A percentile compares a stretch with the other conserved stretches of the same genome.
Conservation (phyloP, 2,329 filamentous ascomycete species). For the Aspergillus sp. region DNA sequence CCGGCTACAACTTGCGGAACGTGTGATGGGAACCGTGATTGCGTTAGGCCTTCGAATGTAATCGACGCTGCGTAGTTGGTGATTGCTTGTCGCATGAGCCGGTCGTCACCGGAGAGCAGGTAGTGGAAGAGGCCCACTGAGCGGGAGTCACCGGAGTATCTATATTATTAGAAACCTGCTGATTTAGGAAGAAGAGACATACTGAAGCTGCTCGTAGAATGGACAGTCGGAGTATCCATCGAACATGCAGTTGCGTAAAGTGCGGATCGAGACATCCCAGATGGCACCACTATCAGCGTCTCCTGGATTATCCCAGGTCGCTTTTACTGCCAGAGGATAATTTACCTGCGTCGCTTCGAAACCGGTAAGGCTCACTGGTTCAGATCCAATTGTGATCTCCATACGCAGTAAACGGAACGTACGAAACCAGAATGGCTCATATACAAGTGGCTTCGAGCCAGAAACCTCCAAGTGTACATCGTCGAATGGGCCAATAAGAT, state of each 20-base stretch:
- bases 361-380: constrained; percentile 23
- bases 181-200: no score
- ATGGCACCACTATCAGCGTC: constrained; percentile 21
- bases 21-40: constrained; percentile 32
- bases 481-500: constrained; percentile 41
- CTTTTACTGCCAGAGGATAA: constrained; percentile 38
- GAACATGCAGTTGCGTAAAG: constrained; percentile 37
- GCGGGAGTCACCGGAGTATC: constrained; percentile 28
- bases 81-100: constrained; percentile 34
- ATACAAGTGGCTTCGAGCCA: constrained; percentile 12
- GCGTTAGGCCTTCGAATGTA: constrained; percentile 28
- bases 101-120: constrained; percentile 33
- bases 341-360: constrained; percentile 36
- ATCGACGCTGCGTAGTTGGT: constrained; percentile 31
- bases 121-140: constrained; percentile 33
- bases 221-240: constrained; percentile 38
- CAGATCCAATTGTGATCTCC: constrained; percentile 25
- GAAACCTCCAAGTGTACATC: constrained; percentile 30
- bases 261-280: constrained; percentile 34
- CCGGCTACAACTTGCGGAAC: constrained; percentile 30
- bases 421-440: constrained; percentile 45
- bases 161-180: constrained; percentile 15
- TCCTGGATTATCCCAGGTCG: constrained; percentile 16
- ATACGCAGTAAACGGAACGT: constrained; percentile 39
- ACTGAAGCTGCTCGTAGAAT: constrained; percentile 40